These are phyloP conservation scores for Pezicula carpinea DNA, from an alignment of 2,329 filamentous ascomycete species.

Conservation along the genomic window DNA sequence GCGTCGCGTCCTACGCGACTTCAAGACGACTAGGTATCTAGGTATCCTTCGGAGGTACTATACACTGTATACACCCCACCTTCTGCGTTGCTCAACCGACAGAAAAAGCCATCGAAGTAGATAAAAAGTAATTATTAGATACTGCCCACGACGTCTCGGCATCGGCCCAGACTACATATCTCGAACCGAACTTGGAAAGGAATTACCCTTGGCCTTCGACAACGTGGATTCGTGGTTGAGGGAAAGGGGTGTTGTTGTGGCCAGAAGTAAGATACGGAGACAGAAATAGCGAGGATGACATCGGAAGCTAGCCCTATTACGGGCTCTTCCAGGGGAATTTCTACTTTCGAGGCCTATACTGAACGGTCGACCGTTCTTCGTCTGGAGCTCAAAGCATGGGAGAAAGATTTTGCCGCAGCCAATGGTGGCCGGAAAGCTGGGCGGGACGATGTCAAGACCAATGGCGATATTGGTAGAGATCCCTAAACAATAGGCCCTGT, in stretches of 20 bases:
- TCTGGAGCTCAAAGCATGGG: constrained; percentile 70
- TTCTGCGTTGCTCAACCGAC: no score
- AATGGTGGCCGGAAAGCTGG: constrained; percentile 65
- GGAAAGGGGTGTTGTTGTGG: background rate
- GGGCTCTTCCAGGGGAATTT: background rate
- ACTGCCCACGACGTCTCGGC: no score
- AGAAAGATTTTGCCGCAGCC: constrained; percentile 57
- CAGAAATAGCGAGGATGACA: background rate
- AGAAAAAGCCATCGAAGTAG: no score
- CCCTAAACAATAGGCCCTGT: background rate
- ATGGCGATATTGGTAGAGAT: constrained; percentile 62
- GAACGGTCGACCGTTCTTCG: constrained; percentile 48
- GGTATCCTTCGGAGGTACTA: no score
- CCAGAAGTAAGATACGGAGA: background rate
- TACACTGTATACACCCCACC: no score
- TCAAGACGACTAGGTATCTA: no score
- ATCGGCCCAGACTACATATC: no score
- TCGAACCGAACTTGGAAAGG: no score
- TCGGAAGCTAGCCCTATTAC: background rate
- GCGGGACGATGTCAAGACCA: constrained; percentile 71
- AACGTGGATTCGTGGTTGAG: no score
- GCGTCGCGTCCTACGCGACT: no score
- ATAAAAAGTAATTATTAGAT: no score
- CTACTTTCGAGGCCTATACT: constrained; percentile 9
- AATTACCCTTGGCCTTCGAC: no score